Evolutionary conservation across 306 rosid genomes (phyloP).

Genomic region (Cicer yamashitae): DNA sequence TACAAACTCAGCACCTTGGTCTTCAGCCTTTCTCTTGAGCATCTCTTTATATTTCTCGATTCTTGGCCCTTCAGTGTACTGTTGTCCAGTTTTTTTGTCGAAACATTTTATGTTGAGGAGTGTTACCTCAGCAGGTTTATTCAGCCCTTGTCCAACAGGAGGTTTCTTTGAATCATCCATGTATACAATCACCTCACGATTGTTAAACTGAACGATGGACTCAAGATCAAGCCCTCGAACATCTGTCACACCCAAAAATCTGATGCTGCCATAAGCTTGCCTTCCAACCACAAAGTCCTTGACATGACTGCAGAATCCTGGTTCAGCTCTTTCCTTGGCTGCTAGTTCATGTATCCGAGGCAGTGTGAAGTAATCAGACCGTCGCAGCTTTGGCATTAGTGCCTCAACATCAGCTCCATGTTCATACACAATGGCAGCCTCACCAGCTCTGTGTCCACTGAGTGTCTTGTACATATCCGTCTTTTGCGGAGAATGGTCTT

Average conservation of each 20-base stretch:
- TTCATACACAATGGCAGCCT: slow-evolving; percentile 96
- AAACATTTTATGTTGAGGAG: slow-evolving; percentile 87
- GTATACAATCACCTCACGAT: slow-evolving; percentile 93
- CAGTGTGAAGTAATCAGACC: slow-evolving; percentile 86
- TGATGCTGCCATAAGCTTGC: slow-evolving; percentile 87
- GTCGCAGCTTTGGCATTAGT: slow-evolving; percentile 92
- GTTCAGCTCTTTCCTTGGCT: slow-evolving; percentile 96
- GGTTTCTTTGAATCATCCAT: slow-evolving; percentile 90
- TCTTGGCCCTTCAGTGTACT: slow-evolving; percentile 77
- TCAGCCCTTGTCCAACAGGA: slow-evolving; percentile 95
- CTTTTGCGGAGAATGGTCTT: slow-evolving; percentile 67
- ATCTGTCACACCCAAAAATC: slow-evolving; percentile 90
- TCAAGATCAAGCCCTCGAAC: slow-evolving; percentile 91
- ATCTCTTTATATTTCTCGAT: slow-evolving; percentile 83
- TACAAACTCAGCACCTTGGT: slow-evolving; percentile 90
- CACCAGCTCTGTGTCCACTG: slow-evolving; percentile 95
- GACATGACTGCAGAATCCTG: slow-evolving; percentile 85
- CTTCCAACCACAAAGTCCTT: slow-evolving; percentile 93
- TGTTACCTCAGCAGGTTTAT: slow-evolving; percentile 97
- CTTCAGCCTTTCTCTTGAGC: slow-evolving; percentile 92
- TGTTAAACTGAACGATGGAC: slow-evolving; percentile 85
- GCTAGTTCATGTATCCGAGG: slow-evolving; percentile 93
- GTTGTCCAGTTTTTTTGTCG: slow-evolving; percentile 78
- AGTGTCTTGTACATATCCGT: slow-evolving; percentile 73
- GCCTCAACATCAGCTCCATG: slow-evolving; percentile 98